Evolutionary conservation across 2,329 filamentous ascomycete species (phyloP).

Genomic region (Pestalotiopsis sp.): DNA sequence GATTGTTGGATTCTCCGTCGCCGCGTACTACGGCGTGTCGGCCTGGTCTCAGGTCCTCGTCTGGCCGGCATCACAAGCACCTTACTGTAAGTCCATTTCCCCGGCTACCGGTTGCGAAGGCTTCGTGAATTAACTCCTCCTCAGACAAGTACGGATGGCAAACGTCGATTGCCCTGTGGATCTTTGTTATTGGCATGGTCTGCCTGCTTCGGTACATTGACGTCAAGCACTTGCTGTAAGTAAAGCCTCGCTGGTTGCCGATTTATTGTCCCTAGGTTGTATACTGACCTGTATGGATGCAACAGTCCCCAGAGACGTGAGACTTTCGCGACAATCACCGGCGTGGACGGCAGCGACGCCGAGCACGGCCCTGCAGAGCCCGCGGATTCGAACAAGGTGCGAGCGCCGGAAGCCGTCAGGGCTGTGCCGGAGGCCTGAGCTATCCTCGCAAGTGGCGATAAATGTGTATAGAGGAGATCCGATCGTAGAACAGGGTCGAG

Average conservation of each 20-base stretch:
- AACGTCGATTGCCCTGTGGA: slow-evolving; percentile 44
- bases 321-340: neutral
- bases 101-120: neutral
- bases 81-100: slow-evolving; percentile 40
- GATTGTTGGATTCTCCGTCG: slow-evolving; percentile 51
- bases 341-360: neutral
- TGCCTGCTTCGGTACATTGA: slow-evolving; percentile 46
- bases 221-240: slow-evolving; percentile 39
- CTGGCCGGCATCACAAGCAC: slow-evolving; percentile 54
- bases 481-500: too few species aligned
- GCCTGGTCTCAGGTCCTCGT: slow-evolving; percentile 55
- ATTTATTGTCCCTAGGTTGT: neutral
- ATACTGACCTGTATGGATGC: neutral
- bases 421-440: slow-evolving; percentile 4
- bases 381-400: neutral
- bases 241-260: neutral
- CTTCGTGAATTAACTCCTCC: slow-evolving; percentile 1
- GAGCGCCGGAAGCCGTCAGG: neutral
- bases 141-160: slow-evolving; percentile 50
- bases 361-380: neutral
- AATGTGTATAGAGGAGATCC: too few species aligned
- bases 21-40: slow-evolving; percentile 51
- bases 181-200: slow-evolving; percentile 48
- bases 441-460: neutral
- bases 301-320: slow-evolving; percentile 6